These are phyloP conservation scores for Exophiala bonariae DNA, from an alignment of 2,329 filamentous ascomycete species.

Conservation along the genomic window DNA sequence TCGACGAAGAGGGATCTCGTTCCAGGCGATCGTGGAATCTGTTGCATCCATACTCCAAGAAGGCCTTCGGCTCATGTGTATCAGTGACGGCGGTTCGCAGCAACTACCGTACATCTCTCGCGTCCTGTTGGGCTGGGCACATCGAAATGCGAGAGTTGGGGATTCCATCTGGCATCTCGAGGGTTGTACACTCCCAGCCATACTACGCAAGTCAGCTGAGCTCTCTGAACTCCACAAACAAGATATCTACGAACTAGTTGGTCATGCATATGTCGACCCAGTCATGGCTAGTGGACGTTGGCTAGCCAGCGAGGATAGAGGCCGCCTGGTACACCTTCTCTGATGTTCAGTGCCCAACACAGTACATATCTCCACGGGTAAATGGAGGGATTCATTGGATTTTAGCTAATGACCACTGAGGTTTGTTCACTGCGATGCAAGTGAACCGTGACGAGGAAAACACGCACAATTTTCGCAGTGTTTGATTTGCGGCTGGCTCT, in stretches of 20 bases:
- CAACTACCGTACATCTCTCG: too few relatives aligned
- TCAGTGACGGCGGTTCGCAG: slow-evolving; percentile 15
- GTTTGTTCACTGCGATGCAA: too few relatives aligned
- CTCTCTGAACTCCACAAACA: slow-evolving; percentile 4
- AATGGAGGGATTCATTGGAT: too few relatives aligned
- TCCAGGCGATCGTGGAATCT: slow-evolving; percentile 12
- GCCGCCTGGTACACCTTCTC: slow-evolving; percentile 11
- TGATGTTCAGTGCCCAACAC: too few relatives aligned
- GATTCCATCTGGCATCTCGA: slow-evolving; percentile 21
- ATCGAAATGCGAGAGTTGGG: slow-evolving; percentile 13
- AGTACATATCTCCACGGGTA: too few relatives aligned
- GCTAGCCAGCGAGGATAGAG: slow-evolving; percentile 13
- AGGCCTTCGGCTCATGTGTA: slow-evolving; percentile 15
- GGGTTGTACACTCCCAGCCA: slow-evolving; percentile 17
- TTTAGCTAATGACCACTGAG: too few relatives aligned
- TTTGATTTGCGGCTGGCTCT: too few relatives aligned
- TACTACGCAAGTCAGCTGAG: slow-evolving; percentile 11
- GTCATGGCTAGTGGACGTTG: slow-evolving; percentile 20
- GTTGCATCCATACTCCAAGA: slow-evolving; percentile 15
- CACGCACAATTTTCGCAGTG: too few relatives aligned
- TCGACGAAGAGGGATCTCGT: slow-evolving; percentile 1
- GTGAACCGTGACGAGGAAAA: too few relatives aligned
- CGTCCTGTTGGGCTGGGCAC: slow-evolving; percentile 18
- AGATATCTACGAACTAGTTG: slow-evolving; percentile 12
- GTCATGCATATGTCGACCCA: slow-evolving; percentile 18